These are phyloP conservation scores for Ogataea trehalophila DNA, from an alignment of 805 yeast species.

Conservation along the genomic window DNA sequence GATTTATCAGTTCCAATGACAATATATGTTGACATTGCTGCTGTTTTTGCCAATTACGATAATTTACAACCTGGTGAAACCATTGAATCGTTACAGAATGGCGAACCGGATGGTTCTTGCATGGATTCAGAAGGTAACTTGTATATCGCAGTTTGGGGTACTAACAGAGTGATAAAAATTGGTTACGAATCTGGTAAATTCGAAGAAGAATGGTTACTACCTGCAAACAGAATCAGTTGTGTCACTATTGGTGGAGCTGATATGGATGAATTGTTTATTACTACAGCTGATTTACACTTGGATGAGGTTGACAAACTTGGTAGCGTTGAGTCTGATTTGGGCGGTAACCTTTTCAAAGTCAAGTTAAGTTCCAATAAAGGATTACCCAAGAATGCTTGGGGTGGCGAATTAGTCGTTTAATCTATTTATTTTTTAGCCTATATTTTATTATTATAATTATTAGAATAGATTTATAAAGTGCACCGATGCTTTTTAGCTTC, in stretches of 20 bases:
- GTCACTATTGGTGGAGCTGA: slow-evolving; percentile 63
- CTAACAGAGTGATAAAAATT: slow-evolving; percentile 51
- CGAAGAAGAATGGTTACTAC: slow-evolving; percentile 48
- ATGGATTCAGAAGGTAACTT: slow-evolving; percentile 51
- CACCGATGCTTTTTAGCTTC: background rate
- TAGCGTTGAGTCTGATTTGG: slow-evolving; percentile 38
- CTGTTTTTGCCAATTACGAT: slow-evolving; percentile 9
- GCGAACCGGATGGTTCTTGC: slow-evolving; percentile 82
- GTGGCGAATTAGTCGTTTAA: slow-evolving; percentile 16
- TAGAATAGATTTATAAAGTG: background rate
- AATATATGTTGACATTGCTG: slow-evolving; percentile 34
- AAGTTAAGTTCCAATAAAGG: slow-evolving; percentile 35
- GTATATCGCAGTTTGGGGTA: slow-evolving; percentile 65
- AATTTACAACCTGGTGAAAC: slow-evolving; percentile 13
- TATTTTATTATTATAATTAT: slow-evolving; percentile 8
- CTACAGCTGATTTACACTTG: slow-evolving; percentile 54
- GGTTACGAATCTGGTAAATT: slow-evolving; percentile 42
- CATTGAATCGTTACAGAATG: slow-evolving; percentile 21
- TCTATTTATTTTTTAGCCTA: background rate
- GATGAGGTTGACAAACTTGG: slow-evolving; percentile 33
- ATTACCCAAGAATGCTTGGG: slow-evolving; percentile 26
- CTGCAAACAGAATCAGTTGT: slow-evolving; percentile 59
- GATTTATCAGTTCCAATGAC: slow-evolving; percentile 30
- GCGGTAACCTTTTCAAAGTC: slow-evolving; percentile 55
- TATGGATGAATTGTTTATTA: slow-evolving; percentile 56